Evolutionary conservation across 2,329 filamentous ascomycete genomes (phyloP).

Genomic region (Ophiostoma angusticollis): DNA sequence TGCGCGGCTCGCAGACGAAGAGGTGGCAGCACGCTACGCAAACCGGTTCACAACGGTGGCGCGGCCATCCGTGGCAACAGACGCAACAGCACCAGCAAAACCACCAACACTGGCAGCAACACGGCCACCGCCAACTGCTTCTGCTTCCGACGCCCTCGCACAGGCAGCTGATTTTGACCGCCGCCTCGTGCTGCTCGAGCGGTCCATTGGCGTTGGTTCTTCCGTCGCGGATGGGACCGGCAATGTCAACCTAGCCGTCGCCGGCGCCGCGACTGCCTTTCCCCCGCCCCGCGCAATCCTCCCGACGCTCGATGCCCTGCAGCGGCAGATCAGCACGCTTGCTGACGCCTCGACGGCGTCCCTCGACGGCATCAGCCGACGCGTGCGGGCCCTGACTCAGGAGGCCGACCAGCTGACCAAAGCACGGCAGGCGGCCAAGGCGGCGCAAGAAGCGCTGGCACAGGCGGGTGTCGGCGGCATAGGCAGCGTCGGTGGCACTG

Average conservation of each 20-base stretch:
- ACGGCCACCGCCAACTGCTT: conserved; percentile 13
- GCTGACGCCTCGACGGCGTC: conserved; percentile 59
- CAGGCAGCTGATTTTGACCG: conserved; percentile 82
- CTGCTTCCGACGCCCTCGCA: conserved; percentile 32
- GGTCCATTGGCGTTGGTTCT: conserved; percentile 64
- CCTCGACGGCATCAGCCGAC: conserved; percentile 57
- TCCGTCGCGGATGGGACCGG: conserved; percentile 49
- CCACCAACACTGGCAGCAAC: conserved; percentile 4
- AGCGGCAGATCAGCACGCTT: conserved; percentile 67
- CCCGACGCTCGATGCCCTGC: conserved; percentile 66
- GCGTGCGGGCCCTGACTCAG: conserved; percentile 55
- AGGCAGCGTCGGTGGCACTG: too few relatives aligned
- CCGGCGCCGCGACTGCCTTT: neutral
- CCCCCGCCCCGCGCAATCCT: conserved; percentile 56
- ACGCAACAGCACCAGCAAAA: too few relatives aligned
- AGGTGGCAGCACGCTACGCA: conserved; percentile 8
- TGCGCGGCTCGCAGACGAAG: conserved; percentile 23
- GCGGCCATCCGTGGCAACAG: conserved; percentile 13
- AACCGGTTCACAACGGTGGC: neutral
- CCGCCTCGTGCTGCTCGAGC: conserved; percentile 66
- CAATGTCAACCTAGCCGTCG: conserved; percentile 24
- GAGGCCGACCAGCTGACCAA: conserved; percentile 64
- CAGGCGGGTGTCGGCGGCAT: too few relatives aligned
- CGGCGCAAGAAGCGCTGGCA: conserved; percentile 45
- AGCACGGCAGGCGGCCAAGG: conserved; percentile 47